Percentiles rank a stretch among this genome's conserved stretches.
Conservation (phyloP, 345 rosid species). For the Eucalyptus pumila region DNA sequence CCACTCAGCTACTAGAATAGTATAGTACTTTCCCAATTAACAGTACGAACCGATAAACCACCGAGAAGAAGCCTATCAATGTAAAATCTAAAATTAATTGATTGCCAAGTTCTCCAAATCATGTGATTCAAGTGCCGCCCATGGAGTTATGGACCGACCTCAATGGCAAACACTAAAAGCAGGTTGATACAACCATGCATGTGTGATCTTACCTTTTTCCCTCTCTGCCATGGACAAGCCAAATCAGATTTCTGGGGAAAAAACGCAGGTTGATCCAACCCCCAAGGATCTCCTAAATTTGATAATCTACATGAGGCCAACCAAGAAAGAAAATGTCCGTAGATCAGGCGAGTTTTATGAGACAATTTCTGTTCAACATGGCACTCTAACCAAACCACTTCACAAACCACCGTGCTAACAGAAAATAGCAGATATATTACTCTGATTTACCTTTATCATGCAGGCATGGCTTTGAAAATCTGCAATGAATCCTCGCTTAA, state of each 20-base stretch:
- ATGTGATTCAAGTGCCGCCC: not conserved
- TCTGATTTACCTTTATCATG: not conserved
- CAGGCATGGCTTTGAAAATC: slow-evolving; percentile 23
- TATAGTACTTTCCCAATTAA: not conserved
- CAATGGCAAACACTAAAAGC: not conserved
- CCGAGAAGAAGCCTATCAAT: not conserved
- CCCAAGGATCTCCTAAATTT: not conserved
- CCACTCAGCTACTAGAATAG: not conserved
- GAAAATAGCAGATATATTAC: not conserved
- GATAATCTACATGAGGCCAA: not conserved
- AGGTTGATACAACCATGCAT: not conserved
- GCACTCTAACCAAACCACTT: not conserved
- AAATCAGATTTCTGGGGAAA: not conserved
- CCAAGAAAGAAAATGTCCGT: not conserved
- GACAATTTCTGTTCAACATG: not conserved
- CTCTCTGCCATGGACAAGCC: not conserved
- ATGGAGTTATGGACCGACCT: not conserved
- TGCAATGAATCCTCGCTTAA: slow-evolving; percentile 52
- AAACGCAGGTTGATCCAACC: not conserved
- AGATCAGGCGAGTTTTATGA: not conserved
- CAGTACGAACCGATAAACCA: not conserved
- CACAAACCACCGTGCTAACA: not conserved
- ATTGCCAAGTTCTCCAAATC: not conserved
- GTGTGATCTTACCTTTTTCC: not conserved
- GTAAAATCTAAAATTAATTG: not conserved